Evolutionary conservation across 768 basidiomycete genomes (phyloP).

Genomic region (Myochromella boudieri): DNA sequence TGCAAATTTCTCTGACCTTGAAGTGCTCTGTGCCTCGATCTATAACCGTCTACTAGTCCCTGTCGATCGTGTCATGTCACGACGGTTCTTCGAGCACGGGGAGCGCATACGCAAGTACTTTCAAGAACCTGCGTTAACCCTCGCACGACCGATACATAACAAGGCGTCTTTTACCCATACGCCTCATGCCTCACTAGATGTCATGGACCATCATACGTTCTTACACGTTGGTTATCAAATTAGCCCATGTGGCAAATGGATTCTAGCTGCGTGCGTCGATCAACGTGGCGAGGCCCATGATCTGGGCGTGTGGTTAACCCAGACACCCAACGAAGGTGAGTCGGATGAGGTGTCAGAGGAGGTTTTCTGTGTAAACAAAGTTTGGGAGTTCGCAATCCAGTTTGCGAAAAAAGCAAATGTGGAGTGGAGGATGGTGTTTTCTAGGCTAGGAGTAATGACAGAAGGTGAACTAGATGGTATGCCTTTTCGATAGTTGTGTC

Average conservation of each 20-base stretch:
- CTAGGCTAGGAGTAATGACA: conserved; percentile 64
- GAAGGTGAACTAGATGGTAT: conserved; percentile 65
- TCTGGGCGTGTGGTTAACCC: conserved; percentile 64
- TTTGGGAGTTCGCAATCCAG: conserved; percentile 70
- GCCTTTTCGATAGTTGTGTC: conserved; percentile 20
- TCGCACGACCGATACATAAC: conserved; percentile 46
- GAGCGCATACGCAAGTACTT: conserved; percentile 49
- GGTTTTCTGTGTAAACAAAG: conserved; percentile 49
- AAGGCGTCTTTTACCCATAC: conserved; percentile 39
- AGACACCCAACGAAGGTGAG: conserved; percentile 29
- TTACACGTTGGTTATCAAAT: conserved; percentile 77
- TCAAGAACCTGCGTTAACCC: conserved; percentile 63
- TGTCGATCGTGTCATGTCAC: conserved; percentile 61
- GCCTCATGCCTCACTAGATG: conserved; percentile 38
- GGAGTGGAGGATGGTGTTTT: conserved; percentile 79
- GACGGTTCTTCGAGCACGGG: conserved; percentile 41
- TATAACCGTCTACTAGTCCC: conserved; percentile 70
- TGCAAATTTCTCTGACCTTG: conserved; percentile 40
- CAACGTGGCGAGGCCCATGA: conserved; percentile 78
- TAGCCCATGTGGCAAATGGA: conserved; percentile 72
- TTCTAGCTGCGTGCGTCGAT: conserved; percentile 72
- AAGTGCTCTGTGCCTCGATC: conserved; percentile 56
- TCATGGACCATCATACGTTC: conserved; percentile 48
- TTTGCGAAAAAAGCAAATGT: conserved; percentile 66
- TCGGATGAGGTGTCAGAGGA: conserved; percentile 26